Percentiles rank a stretch among this genome's conserved stretches.
Conservation (phyloP, 2,329 filamentous ascomycete species). For the Claviceps fusiformis region DNA sequence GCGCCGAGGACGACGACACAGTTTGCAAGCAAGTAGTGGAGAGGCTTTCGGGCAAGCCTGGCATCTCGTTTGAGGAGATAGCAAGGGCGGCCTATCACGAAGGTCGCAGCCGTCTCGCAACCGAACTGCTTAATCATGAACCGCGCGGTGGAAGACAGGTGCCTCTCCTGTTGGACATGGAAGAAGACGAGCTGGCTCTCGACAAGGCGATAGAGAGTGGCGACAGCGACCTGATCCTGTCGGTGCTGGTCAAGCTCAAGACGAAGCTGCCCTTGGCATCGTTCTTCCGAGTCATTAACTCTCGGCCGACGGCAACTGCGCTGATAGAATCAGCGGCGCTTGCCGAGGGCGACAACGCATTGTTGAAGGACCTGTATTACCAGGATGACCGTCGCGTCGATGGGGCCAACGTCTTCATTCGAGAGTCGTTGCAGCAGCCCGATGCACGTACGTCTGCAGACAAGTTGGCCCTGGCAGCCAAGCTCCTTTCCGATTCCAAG, state of each 20-base stretch:
- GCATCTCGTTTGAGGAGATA: conserved; percentile 92
- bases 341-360: conserved; percentile 55
- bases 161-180: conserved; percentile 82
- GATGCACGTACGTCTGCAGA: conserved; percentile 59
- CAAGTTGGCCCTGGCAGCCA: conserved; percentile 76
- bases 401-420: conserved; percentile 74
- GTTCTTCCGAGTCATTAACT: conserved; percentile 88
- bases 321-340: conserved; percentile 74
- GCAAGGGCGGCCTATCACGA: conserved; percentile 89
- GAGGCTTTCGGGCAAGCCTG: conserved; percentile 72
- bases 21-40: conserved; percentile 80
- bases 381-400: conserved; percentile 88
- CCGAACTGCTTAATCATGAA: conserved; percentile 83
- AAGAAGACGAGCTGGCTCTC: conserved; percentile 85
- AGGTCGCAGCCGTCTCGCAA: conserved; percentile 77
- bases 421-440: conserved; percentile 65
- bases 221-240: conserved; percentile 85
- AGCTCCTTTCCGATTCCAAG: conserved; percentile 70
- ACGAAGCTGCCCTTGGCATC: conserved; percentile 79
- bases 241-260: conserved; percentile 75
- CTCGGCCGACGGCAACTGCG: conserved; percentile 70
- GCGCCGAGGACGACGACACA: conserved; percentile 72
- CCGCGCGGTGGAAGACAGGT: conserved; percentile 93
- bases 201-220: conserved; percentile 95
- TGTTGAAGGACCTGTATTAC: conserved; percentile 94